These are phyloP conservation scores for Nematodospora valgi DNA, from an alignment of 805 yeast genomes.

Conservation along the genomic window DNA sequence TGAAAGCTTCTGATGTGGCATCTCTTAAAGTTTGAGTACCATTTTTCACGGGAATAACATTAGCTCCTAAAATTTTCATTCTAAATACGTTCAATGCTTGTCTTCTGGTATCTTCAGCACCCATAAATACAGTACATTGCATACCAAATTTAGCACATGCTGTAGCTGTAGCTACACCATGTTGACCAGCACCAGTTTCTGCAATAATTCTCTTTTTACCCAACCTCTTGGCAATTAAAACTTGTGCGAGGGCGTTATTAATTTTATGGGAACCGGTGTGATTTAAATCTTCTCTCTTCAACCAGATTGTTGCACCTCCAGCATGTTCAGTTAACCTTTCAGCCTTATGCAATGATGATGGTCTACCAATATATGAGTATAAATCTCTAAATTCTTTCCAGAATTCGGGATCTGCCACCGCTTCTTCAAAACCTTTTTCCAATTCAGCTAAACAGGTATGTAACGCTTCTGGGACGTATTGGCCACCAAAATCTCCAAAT, in stretches of 20 bases:
- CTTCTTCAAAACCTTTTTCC: constrained; percentile 82
- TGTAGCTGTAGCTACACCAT: constrained; percentile 90
- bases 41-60: constrained; percentile 86
- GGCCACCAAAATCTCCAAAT: constrained; percentile 97
- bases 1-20: constrained; percentile 95
- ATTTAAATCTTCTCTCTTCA: constrained; percentile 93
- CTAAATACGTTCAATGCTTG: constrained; percentile 98
- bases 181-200: constrained; percentile 93
- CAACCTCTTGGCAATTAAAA: constrained; percentile 70
- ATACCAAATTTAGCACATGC: constrained; percentile 92
- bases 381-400: constrained; percentile 88
- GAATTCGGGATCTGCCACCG: constrained; percentile 84
- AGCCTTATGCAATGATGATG: constrained; percentile 88
- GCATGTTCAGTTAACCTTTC: constrained; percentile 84
- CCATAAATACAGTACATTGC: constrained; percentile 95
- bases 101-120: constrained; percentile 98
- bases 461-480: constrained; percentile 95
- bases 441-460: constrained; percentile 88
- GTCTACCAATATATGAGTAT: constrained; percentile 94
- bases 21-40: constrained; percentile 97
- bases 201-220: constrained; percentile 79
- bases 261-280: constrained; percentile 89
- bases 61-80: constrained; percentile 95
- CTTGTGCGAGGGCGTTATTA: constrained; percentile 82
- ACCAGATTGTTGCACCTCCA: constrained; percentile 93